Conservation (phyloP, 257 asterid species). For the Solanum pinnatisectum region DNA sequence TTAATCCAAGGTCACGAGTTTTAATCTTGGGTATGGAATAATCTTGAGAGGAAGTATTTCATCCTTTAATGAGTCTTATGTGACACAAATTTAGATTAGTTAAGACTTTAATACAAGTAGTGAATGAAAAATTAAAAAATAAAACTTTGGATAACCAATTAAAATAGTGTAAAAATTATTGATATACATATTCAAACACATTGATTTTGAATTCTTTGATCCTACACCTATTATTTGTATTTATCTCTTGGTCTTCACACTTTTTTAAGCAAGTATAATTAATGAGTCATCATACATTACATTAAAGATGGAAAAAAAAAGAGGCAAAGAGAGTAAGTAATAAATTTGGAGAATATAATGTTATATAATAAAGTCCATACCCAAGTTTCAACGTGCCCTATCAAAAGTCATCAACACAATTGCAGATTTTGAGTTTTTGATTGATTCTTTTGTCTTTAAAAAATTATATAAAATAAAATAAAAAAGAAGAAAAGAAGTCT, state of each 20-base stretch:
- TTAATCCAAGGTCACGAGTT: too few relatives aligned
- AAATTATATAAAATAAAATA: neutral
- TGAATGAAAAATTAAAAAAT: neutral
- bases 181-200: neutral
- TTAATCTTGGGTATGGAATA: neutral
- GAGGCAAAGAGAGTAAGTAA: neutral
- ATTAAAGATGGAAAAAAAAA: neutral
- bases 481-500: neutral
- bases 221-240: neutral
- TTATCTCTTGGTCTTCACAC: neutral
- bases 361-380: neutral
- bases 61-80: neutral
- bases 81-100: neutral
- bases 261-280: neutral
- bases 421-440: neutral
- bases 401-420: constrained; percentile 5
- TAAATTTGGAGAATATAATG: neutral
- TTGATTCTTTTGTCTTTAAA: constrained; percentile 12
- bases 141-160: neutral
- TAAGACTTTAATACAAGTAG: rapidly evolving
- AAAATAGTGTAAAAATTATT: neutral
- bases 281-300: neutral
- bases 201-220: neutral
- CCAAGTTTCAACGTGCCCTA: neutral
- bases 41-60: neutral